Percentiles rank a stretch among this genome's conserved stretches.
phyloP scores from a whole-genome alignment of 108 stramenopile genomes.

The Pseudonitzschia multiseries region DNA sequence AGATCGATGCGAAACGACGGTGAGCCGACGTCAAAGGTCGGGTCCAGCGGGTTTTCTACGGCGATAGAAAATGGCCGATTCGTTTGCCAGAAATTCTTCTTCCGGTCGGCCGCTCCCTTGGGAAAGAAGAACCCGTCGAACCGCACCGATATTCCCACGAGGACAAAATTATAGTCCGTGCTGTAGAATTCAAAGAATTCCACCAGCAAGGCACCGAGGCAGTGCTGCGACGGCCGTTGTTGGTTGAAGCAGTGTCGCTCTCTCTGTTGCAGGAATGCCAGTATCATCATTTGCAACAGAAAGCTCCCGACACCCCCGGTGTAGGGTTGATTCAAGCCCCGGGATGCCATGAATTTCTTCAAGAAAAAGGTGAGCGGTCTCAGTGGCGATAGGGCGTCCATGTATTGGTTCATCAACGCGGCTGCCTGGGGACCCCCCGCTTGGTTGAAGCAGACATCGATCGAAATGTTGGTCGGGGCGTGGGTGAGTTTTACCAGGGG shows the following conservation, averaged over 20 bases:
- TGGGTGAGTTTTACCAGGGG: constrained; percentile 96
- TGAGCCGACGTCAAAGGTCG: constrained; percentile 74
- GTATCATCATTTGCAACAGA: constrained; percentile 88
- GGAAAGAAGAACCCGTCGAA: constrained; percentile 88
- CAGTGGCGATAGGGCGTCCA: constrained; percentile 83
- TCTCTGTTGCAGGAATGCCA: constrained; percentile 84
- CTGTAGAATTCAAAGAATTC: constrained; percentile 95
- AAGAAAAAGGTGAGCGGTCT: constrained; percentile 92
- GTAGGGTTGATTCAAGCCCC: constrained; percentile 93
- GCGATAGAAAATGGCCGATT: constrained; percentile 63
- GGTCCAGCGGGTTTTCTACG: constrained; percentile 91
- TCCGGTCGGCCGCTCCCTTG: constrained; percentile 62
- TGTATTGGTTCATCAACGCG: constrained; percentile 69
- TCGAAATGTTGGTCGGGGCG: constrained; percentile 65
- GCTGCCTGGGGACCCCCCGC: constrained; percentile 70
- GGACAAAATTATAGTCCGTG: constrained; percentile 86
- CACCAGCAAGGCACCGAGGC: constrained; percentile 82
- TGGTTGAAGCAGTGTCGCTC: constrained; percentile 49
- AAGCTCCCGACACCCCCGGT: constrained; percentile 94
- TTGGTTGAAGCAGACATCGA: constrained; percentile 91
- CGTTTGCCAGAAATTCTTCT: constrained; percentile 61
- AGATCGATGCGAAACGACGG: constrained; percentile 73
- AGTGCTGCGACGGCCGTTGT: constrained; percentile 31
- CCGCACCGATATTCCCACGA: constrained; percentile 81
- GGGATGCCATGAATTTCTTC: constrained; percentile 89